Conservation (phyloP, 2,329 filamentous ascomycete genomes). For the Cladophialophora carrionii region DNA sequence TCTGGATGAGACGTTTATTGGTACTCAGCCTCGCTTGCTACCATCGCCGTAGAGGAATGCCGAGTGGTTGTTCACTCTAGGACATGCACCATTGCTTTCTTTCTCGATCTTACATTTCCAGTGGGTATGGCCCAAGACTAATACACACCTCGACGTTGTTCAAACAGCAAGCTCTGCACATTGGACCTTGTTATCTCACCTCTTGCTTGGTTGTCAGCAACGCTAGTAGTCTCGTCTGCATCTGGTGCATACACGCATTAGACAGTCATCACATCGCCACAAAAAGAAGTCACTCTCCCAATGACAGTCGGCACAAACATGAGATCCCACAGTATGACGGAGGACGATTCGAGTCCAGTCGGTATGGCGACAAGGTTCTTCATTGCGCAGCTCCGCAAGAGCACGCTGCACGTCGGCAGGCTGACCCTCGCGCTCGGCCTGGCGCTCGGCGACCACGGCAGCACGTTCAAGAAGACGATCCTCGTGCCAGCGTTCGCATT, state of each 20-base stretch:
- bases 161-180: neutral
- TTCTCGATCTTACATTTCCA: neutral
- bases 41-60: neutral
- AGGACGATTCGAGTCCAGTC: conserved; percentile 12
- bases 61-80: neutral
- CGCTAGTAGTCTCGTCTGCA: conserved; percentile 8
- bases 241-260: conserved; percentile 10
- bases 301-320: conserved; percentile 27
- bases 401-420: conserved; percentile 6
- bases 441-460: conserved; percentile 26
- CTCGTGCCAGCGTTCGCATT: conserved; percentile 39
- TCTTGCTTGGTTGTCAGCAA: neutral
- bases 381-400: neutral
- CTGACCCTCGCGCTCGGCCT: conserved; percentile 3
- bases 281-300: conserved; percentile 18
- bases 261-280: conserved; percentile 23
- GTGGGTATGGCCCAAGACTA: neutral
- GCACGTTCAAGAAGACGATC: conserved; percentile 34
- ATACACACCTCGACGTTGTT: neutral
- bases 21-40: neutral
- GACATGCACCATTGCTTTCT: neutral
- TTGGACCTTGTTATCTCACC: neutral
- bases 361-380: conserved; percentile 20
- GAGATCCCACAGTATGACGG: conserved; percentile 1
- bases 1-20: neutral